phyloP scores from a whole-genome alignment of 208 protist species.

The Leishmania martiniquensis region DNA sequence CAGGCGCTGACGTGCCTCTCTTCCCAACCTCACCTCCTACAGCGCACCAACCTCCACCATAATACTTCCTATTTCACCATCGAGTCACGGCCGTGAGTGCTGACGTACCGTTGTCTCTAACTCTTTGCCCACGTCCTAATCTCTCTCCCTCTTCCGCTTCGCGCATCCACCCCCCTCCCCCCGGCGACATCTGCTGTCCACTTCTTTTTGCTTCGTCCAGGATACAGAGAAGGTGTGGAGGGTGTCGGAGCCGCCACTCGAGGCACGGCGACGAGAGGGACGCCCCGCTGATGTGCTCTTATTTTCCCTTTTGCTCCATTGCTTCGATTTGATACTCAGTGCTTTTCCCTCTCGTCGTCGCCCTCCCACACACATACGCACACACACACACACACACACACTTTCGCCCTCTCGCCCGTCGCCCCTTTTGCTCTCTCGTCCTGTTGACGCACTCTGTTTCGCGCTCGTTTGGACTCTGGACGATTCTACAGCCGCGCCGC shows the following conservation, averaged over 20 bases:
- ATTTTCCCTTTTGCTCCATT: not conserved
- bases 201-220: not conserved
- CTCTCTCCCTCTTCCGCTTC: not conserved
- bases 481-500: not conserved
- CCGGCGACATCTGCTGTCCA: not conserved
- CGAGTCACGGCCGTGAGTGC: not conserved
- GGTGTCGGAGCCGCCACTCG: not conserved
- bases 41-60: not conserved
- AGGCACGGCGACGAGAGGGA: not conserved
- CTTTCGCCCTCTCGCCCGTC: not conserved
- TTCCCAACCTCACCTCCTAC: not conserved
- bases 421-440: not conserved
- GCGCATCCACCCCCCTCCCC: not conserved
- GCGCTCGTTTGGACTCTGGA: not conserved
- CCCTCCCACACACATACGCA: conserved; percentile 7
- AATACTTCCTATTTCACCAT: not conserved
- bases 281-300: not conserved
- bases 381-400: too few relatives aligned
- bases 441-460: not conserved
- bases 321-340: not conserved
- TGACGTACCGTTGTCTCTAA: not conserved
- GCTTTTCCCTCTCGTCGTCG: conserved; percentile 1
- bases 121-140: not conserved
- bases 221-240: not conserved
- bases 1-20: not conserved